Conservation (phyloP, 176 grass and related monocot genomes). For the Typha latifolia region DNA sequence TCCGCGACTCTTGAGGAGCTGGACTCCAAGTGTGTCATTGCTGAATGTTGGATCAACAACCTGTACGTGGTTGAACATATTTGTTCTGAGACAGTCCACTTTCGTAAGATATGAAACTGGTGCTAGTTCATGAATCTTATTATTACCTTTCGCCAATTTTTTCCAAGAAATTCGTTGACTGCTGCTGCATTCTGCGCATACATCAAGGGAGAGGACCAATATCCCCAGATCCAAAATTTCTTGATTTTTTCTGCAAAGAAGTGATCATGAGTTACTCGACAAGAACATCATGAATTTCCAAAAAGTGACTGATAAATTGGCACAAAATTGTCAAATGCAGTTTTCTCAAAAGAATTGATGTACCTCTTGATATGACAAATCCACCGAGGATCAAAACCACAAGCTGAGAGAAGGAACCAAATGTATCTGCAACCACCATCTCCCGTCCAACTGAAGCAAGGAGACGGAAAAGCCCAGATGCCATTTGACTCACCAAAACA, state of each 20-base stretch:
- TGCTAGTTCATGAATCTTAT: neutral
- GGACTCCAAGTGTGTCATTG: conserved; percentile 28
- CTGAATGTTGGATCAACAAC: conserved; percentile 10
- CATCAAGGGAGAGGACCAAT: conserved; percentile 60
- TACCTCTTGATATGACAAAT: conserved; percentile 53
- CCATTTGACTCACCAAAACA: conserved; percentile 48
- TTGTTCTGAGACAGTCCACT: too few species aligned
- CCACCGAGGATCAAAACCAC: conserved; percentile 48
- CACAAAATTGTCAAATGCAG: neutral
- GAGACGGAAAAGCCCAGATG: conserved; percentile 47
- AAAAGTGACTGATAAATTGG: neutral
- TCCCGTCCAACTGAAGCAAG: conserved; percentile 40
- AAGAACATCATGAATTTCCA: neutral
- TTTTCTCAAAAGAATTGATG: neutral
- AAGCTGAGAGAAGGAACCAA: conserved; percentile 45
- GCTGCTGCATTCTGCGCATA: conserved; percentile 44
- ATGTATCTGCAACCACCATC: conserved; percentile 54
- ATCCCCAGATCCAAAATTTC: conserved; percentile 70
- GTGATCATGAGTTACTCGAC: neutral
- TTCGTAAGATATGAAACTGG: too few species aligned
- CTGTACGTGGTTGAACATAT: conserved; percentile 16
- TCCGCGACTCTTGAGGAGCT: conserved; percentile 36
- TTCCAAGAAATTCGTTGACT: conserved; percentile 48
- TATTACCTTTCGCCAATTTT: conserved; percentile 34
- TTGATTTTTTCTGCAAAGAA: conserved; percentile 46